Evolutionary conservation across 2,329 filamentous ascomycete species (phyloP), one percentile per base, ranked within the genome.

Genomic region (Trichoderma polysporum): DNA sequence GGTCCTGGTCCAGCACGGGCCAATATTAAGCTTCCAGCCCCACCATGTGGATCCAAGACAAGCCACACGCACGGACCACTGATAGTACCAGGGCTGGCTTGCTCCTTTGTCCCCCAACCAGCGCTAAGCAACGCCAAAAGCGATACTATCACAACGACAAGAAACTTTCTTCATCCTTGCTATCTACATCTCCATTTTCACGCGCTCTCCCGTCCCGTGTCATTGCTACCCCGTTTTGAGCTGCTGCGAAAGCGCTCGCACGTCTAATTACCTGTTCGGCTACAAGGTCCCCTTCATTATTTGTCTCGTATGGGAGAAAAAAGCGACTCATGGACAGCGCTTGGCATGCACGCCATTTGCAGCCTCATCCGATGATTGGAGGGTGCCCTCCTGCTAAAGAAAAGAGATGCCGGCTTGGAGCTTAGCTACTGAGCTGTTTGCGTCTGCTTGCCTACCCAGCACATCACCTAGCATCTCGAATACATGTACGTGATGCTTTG

Each of bases 331-430:
- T n/a, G 37, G 61, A 5, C 33, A n/a, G 33, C 17, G 29, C 50
- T 64, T 64, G 61, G 61, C 50, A 56, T 64, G 61, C 61, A 64
- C 39, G 37, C 61, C 61, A 64, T 64, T 64, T n/a, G 27, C 50
- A 45, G n/a, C 27, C 25, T 22, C 39, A 49, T 50, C 57, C 27
- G 19, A 15, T 49, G 41, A 33, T 37, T 50, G 19, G 41, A 31
- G 22, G 41, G 45, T 17, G 19, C n/a, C 25, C 52, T 29, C 52
- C 52, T 54, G 29, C 33, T 61, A 47, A 41, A 31, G 17, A 37
- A 37, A 17, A 19, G 41, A 29, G 49, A 53, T 31, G n/a, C 47
- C 6, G 35, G 31, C 31, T 35, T 39, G 17, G 33, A 62, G 59
- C 59, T 50, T 19, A 62, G 45, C 22, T 29, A 27, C 45, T 17